Evolutionary conservation across 306 rosid genomes (phyloP), one percentile per base, ranked within the genome.

Genomic region (Fragaria ananassa): DNA sequence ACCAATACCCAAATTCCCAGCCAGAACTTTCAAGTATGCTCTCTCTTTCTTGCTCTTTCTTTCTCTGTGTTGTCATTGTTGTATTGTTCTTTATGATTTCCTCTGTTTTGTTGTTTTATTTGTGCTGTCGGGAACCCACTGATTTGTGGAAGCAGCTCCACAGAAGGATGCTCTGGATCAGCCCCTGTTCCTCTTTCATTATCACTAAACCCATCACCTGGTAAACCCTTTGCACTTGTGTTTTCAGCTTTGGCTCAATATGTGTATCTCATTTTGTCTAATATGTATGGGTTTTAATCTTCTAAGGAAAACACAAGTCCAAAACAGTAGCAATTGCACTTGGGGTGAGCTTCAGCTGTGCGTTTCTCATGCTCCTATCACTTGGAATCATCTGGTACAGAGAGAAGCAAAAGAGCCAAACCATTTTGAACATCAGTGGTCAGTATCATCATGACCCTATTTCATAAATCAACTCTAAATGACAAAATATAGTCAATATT

Each of bases 41-140:
- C 27, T 72, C 9, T 45, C 51, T 64, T 18, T 57, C 50, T 70
- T 47, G 18, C 17, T 68, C 7, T 46, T 3, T 45, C 7, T 46
- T 3, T 45, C 4, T 65, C 3, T 74, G 3, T 66, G 39, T 69
- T 63, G 39, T 74, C 45, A 17, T 46, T 74, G 21, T 61, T 35
- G 9, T 72, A 11, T 72, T 79, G 10, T 70, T 54, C 74, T 65
- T 81, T 75, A n/a, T 68, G 60, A 23, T 72, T 68, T 70, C 41
- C 39, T 82, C 70, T 37, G 45, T 61, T 49, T 80, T 41, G 71
- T 79, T 70, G 14, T 49, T 29, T n/a, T 14, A 54, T 60, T 68
- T 92, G 97, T 83, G 84, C 92, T 79, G 91, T 84, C 82, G 98
- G 98, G 65, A 95, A 95, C 79, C 96, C 98, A 18, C 70, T 90